Conservation (phyloP, 2,329 filamentous ascomycete species). For the Sclerotinia minor region DNA sequence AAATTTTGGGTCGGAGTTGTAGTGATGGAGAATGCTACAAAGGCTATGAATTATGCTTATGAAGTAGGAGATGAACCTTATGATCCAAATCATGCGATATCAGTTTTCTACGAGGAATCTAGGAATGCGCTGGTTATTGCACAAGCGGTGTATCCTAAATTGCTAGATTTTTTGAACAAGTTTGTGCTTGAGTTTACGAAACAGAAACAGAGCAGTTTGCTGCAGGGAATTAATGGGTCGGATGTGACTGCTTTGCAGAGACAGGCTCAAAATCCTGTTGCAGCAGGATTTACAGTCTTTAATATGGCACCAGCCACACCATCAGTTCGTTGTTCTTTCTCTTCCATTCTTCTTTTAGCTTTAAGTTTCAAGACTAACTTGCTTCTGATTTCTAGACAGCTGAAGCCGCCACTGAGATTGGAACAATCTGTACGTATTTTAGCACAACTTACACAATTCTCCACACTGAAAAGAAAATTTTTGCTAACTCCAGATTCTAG, state of each 20-base stretch:
- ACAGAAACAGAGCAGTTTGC: conserved; percentile 27
- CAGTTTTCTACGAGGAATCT: conserved; percentile 30
- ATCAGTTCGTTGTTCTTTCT: background rate
- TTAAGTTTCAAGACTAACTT: background rate
- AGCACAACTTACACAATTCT: background rate
- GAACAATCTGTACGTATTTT: conserved; percentile 30
- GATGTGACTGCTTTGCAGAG: conserved; percentile 26
- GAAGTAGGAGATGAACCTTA: conserved; percentile 25
- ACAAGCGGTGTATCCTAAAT: conserved; percentile 25
- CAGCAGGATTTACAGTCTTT: conserved; percentile 24
- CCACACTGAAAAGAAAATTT: background rate
- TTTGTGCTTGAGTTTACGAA: conserved; percentile 30
- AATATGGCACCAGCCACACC: conserved; percentile 30
- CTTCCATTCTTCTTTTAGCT: background rate
- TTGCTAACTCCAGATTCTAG: background rate
- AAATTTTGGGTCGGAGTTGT: conserved; percentile 31
- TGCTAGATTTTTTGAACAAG: conserved; percentile 26
- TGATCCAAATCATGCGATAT: conserved; percentile 26
- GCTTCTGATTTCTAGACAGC: conserved; percentile 17
- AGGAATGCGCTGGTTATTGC: conserved; percentile 29
- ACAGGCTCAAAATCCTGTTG: conserved; percentile 27
- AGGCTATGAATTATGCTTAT: conserved; percentile 31
- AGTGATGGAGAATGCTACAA: conserved; percentile 29
- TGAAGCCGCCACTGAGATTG: conserved; percentile 32
- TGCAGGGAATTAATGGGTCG: conserved; percentile 13